Evolutionary conservation across 2,329 filamentous ascomycete genomes (phyloP), one percentile per base, ranked within the genome.

Genomic region (Aspergillus flavus): DNA sequence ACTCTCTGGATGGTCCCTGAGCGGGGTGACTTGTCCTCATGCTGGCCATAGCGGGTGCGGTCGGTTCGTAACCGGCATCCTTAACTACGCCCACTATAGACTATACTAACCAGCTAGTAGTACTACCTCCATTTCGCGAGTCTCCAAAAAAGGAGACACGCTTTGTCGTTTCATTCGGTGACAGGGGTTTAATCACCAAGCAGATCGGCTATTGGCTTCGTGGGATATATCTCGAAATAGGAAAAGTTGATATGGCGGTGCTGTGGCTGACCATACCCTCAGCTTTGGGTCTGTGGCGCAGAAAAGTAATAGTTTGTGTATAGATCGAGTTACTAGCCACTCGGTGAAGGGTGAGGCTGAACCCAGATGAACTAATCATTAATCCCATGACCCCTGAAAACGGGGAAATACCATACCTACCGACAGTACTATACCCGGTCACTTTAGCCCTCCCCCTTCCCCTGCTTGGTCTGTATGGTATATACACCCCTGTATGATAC

Each of bases 11-110:
- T 21, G 30, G 50, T 56, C 30, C 53, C 30, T 52, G 58, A 32
- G 28, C 28, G 36, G 58, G 50, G 48, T 43, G 50, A 52, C 41
- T 26, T 58, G 57, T 46, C 58, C 58, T 16, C 23, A 60, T 60
- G 41, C 26, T 60, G 58, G 28, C 36, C 58, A 39, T 50, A 60
- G 58, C 58, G 36, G 36, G 53, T 26, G 10, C 23, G 6, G 30
- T 26, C 21, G 39, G 43, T 46, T 58, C n/a, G 43, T 26, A 28
- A 7, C 32, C 6, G 12, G 19, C 21, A 41, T n/a, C 16, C 39
- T 41, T 48, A 36, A 36, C 21, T 2, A 48, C 10, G 21, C 28
- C 45, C 0, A 26, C 45, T 28, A 23, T 23, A 26, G 21, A 28
- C 21, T 48, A 26, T 48, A 26, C 45, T 26, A 48, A 48, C 45